Conservation (phyloP, 345 rosid genomes). For the Linum lewisii region DNA sequence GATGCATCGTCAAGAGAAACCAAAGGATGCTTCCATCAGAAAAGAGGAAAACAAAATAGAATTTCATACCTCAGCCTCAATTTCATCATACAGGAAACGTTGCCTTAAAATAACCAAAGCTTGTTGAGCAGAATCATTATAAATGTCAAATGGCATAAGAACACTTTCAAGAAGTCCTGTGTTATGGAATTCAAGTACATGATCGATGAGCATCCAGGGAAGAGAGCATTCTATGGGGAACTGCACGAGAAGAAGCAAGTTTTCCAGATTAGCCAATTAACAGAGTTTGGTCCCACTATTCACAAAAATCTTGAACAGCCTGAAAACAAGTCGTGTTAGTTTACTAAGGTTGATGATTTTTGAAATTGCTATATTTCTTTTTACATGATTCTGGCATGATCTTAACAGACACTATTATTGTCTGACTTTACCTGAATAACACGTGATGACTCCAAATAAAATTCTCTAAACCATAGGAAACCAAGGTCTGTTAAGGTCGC, state of each 20-base stretch:
- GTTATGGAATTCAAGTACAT: conserved; percentile 70
- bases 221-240: conserved; percentile 98
- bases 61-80: conserved; percentile 85
- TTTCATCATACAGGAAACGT: conserved; percentile 96
- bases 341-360: background rate
- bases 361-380: background rate
- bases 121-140: conserved; percentile 98
- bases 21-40: background rate
- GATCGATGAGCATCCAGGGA: conserved; percentile 97
- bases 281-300: background rate
- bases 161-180: conserved; percentile 89
- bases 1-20: background rate
- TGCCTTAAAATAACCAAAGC: conserved; percentile 79
- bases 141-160: conserved; percentile 86
- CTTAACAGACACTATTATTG: background rate
- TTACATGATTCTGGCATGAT: background rate
- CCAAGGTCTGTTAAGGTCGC: conserved; percentile 87
- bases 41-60: conserved; percentile 3
- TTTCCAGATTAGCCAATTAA: conserved; percentile 6
- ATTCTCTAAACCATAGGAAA: conserved; percentile 98
- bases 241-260: conserved; percentile 27
- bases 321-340: background rate
- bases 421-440: conserved; percentile 75
- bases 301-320: background rate
- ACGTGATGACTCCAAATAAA: conserved; percentile 97